These are phyloP conservation scores for Geranium incanum DNA, from an alignment of 441 rosid genomes.

Conservation along the genomic window DNA sequence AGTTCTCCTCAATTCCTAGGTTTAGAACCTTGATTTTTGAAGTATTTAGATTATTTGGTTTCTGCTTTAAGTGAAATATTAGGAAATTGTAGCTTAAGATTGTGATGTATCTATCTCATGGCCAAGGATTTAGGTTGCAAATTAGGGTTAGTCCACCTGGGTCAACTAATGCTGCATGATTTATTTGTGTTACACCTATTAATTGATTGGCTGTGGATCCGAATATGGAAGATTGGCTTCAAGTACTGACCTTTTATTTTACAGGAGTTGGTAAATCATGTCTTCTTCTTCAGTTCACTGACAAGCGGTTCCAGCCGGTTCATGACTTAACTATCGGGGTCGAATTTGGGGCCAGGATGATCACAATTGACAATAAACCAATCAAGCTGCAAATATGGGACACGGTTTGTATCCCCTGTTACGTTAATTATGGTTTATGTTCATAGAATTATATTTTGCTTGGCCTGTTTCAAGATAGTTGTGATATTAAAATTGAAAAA, in stretches of 20 bases:
- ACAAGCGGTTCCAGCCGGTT: constrained; percentile 81
- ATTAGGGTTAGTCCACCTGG: neutral
- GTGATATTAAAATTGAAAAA: neutral
- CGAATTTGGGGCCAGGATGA: constrained; percentile 95
- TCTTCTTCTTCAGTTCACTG: constrained; percentile 39
- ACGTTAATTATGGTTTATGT: too few relatives aligned
- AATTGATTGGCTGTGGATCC: too few relatives aligned
- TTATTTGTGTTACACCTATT: neutral
- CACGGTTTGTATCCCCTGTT: constrained; percentile 13
- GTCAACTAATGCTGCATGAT: neutral
- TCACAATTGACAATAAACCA: constrained; percentile 89
- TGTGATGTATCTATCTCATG: neutral
- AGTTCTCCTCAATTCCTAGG: too few relatives aligned
- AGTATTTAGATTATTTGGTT: too few relatives aligned
- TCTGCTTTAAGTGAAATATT: neutral
- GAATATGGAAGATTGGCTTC: too few relatives aligned
- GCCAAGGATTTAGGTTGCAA: neutral
- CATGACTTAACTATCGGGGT: constrained; percentile 95
- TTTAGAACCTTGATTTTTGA: too few relatives aligned
- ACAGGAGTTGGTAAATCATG: constrained; percentile 96
- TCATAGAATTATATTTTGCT: neutral
- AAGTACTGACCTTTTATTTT: neutral
- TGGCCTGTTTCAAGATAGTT: neutral
- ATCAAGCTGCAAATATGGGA: constrained; percentile 71
- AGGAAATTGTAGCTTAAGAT: neutral